These are phyloP conservation scores for Acidomyces sp. DNA, from an alignment of 495 filamentous ascomycete genomes.

Conservation along the genomic window DNA sequence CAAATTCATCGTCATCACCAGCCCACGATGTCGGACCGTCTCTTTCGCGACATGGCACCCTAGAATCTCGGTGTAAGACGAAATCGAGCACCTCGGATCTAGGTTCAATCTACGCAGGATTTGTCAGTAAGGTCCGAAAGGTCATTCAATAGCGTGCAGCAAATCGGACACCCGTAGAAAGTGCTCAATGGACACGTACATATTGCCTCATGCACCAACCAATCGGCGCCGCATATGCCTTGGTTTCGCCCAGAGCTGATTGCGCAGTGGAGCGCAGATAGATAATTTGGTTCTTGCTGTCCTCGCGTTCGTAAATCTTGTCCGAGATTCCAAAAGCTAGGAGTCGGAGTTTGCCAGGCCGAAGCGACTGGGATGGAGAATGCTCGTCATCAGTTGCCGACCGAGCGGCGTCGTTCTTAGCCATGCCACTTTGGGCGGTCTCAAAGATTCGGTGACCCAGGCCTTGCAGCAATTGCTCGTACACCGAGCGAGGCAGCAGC, in stretches of 20 bases:
- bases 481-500: constrained; percentile 24
- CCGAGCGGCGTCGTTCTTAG: background rate
- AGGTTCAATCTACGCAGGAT: too few species aligned
- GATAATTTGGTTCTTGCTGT: constrained; percentile 28
- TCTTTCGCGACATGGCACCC: constrained; percentile 20
- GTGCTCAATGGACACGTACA: too few species aligned
- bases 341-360: constrained; percentile 21
- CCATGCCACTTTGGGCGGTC: background rate
- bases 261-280: constrained; percentile 25
- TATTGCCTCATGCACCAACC: constrained; percentile 28
- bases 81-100: constrained; percentile 28
- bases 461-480: constrained; percentile 26
- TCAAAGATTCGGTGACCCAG: constrained; percentile 25
- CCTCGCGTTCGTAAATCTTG: constrained; percentile 29
- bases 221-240: constrained; percentile 21
- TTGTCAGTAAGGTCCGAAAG: too few species aligned
- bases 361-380: background rate
- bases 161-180: too few species aligned
- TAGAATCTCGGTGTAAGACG: constrained; percentile 16
- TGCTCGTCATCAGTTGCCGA: background rate
- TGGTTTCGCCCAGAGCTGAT: constrained; percentile 23
- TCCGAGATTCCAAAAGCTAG: constrained; percentile 30
- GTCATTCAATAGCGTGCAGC: too few species aligned
- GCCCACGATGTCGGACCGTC: background rate
- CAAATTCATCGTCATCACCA: constrained; percentile 8